Percentiles rank a stretch among this genome's conserved stretches.
Conservation (phyloP, 139 green algal species). For the Deuterostichococcus epilithicus region DNA sequence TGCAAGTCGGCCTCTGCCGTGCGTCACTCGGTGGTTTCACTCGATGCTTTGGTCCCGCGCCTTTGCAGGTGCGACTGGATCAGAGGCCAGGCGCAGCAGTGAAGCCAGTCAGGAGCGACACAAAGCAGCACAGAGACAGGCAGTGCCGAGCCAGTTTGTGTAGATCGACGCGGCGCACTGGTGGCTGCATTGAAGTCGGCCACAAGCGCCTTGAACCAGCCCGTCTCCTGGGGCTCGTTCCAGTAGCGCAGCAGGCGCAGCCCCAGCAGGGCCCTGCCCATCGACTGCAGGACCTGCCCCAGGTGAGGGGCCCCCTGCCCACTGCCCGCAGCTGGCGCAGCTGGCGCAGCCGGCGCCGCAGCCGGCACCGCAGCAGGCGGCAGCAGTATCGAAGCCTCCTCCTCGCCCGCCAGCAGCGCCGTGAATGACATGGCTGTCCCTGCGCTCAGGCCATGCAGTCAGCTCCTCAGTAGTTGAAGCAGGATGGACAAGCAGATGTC, state of each 20-base stretch:
- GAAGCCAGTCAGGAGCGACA: not conserved
- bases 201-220: slow-evolving; percentile 44
- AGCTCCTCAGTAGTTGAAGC: too few relatives aligned
- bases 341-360: not conserved
- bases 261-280: slow-evolving; percentile 27
- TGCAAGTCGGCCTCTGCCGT: too few relatives aligned
- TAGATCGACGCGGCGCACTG: not conserved
- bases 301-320: not conserved
- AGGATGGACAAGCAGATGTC: too few relatives aligned
- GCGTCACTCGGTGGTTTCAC: not conserved
- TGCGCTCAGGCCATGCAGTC: too few relatives aligned
- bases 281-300: slow-evolving; percentile 12
- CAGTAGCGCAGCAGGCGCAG: slow-evolving; percentile 39
- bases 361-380: not conserved
- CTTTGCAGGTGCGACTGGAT: slow-evolving; percentile 16
- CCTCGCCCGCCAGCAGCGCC: not conserved
- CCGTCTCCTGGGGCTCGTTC: slow-evolving; percentile 35
- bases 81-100: not conserved
- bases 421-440: not conserved
- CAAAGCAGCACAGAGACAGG: not conserved
- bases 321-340: not conserved
- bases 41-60: not conserved
- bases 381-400: not conserved
- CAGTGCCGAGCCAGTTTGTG: not conserved
- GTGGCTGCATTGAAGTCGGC: slow-evolving; percentile 14